phyloP scores from a whole-genome alignment of 169 alveolate species.

The Cryptosporidium tyzzeri region DNA sequence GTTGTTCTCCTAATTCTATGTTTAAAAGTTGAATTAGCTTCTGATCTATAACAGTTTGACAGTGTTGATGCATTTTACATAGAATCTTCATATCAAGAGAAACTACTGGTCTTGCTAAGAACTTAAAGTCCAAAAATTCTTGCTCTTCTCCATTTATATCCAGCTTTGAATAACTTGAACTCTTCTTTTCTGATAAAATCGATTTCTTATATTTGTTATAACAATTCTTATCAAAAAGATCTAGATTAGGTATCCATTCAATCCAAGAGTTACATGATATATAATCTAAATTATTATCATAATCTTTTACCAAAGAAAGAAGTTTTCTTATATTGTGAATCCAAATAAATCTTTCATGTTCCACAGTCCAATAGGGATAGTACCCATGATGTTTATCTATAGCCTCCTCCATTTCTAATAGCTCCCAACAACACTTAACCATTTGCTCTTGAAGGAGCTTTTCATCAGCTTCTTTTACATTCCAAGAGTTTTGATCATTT shows the following conservation, averaged over 20 bases:
- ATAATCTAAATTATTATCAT: conserved; percentile 31
- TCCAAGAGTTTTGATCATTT: background rate
- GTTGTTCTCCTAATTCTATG: conserved; percentile 27
- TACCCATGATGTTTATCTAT: conserved; percentile 50
- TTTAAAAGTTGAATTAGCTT: conserved; percentile 37
- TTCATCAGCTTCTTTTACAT: background rate
- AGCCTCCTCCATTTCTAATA: conserved; percentile 59
- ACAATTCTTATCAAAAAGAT: conserved; percentile 46
- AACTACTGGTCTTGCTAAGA: conserved; percentile 30
- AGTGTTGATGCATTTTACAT: conserved; percentile 49
- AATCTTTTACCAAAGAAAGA: conserved; percentile 31
- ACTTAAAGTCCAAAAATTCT: background rate
- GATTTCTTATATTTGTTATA: conserved; percentile 40
- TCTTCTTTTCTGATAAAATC: background rate
- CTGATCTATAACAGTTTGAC: conserved; percentile 43
- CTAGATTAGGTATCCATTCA: conserved; percentile 72
- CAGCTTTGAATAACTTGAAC: too few relatives aligned
- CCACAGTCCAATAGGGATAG: conserved; percentile 63
- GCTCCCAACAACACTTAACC: conserved; percentile 56
- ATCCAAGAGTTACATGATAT: conserved; percentile 66
- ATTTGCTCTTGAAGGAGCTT: conserved; percentile 28
- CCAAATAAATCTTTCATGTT: conserved; percentile 66
- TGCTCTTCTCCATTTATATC: background rate
- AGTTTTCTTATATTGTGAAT: conserved; percentile 64
- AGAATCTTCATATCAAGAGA: conserved; percentile 53